These are phyloP conservation scores for Zygnema cylindricum DNA, from an alignment of 139 green algal genomes.

Conservation along the genomic window DNA sequence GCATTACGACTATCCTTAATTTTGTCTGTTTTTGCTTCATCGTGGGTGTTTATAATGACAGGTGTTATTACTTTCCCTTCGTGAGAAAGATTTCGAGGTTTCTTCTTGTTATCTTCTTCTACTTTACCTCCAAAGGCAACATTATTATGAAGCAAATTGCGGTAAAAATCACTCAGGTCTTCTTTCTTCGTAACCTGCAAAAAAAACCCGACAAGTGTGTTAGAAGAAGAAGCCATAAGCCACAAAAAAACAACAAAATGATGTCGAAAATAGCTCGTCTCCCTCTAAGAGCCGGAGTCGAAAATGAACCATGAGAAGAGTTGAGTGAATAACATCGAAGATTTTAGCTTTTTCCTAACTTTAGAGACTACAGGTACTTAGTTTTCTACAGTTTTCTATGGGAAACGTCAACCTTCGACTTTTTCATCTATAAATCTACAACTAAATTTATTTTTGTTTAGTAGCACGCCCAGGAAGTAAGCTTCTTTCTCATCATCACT, in stretches of 20 bases:
- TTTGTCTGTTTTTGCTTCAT: background rate
- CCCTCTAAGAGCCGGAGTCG: background rate
- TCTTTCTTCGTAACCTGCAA: slow-evolving; percentile 63
- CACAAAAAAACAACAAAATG: background rate
- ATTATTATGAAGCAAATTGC: slow-evolving; percentile 83
- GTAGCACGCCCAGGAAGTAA: too few species aligned
- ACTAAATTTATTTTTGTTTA: too few species aligned
- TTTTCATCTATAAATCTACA: too few species aligned
- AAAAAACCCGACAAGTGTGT: background rate
- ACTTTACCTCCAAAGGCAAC: slow-evolving; percentile 72
- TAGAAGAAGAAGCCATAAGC: background rate
- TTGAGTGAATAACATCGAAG: slow-evolving; percentile 3
- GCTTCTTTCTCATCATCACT: too few species aligned
- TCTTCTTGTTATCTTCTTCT: background rate
- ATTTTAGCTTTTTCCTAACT: too few species aligned
- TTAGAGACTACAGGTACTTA: too few species aligned
- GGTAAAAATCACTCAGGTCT: slow-evolving; percentile 91
- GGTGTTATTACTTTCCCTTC: background rate
- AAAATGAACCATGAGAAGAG: background rate
- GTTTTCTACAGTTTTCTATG: too few species aligned
- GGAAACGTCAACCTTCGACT: too few species aligned
- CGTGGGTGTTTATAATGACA: too few species aligned
- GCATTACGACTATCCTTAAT: background rate
- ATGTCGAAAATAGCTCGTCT: background rate
- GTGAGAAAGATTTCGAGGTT: background rate